Percentiles rank a stretch among this genome's conserved stretches.
These are phyloP conservation scores for Magnaporthales sp. DNA, from an alignment of 2,329 filamentous ascomycete species.

Conservation along the genomic window DNA sequence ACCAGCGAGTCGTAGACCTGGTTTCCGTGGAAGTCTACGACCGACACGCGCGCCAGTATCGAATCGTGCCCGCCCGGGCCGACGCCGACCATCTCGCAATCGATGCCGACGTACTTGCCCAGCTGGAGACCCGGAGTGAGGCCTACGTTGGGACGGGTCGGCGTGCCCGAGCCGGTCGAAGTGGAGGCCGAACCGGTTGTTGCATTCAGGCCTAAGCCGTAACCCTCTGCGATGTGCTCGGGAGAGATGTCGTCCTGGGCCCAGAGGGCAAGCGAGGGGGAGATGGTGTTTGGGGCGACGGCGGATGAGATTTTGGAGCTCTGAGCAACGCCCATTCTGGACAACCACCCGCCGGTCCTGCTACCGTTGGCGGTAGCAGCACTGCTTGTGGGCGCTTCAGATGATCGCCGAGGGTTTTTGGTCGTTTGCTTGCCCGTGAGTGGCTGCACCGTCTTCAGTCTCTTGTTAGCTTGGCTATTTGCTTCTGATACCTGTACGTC, in stretches of 20 bases:
- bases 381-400: neutral
- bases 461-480: slow-evolving; percentile 20
- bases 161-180: slow-evolving; percentile 24
- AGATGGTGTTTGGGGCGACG: slow-evolving; percentile 24
- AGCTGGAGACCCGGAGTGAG: slow-evolving; percentile 54
- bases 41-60: slow-evolving; percentile 74
- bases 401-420: slow-evolving; percentile 6
- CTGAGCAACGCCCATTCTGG: slow-evolving; percentile 46
- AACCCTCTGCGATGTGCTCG: slow-evolving; percentile 52
- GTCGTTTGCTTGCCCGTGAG: slow-evolving; percentile 10
- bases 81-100: slow-evolving; percentile 98
- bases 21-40: slow-evolving; percentile 88
- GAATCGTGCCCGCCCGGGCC: slow-evolving; percentile 62
- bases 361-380: neutral
- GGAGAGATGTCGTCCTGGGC: slow-evolving; percentile 51
- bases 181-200: slow-evolving; percentile 36
- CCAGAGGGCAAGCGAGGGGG: slow-evolving; percentile 51
- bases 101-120: slow-evolving; percentile 86
- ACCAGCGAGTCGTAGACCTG: slow-evolving; percentile 95
- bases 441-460: slow-evolving; percentile 10
- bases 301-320: slow-evolving; percentile 35
- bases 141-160: slow-evolving; percentile 53
- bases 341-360: neutral
- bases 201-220: slow-evolving; percentile 41
- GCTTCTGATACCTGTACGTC: slow-evolving; percentile 16